Evolutionary conservation across 768 basidiomycete species (phyloP), one percentile per base, ranked within the genome.

Genomic region (Boletus vermiculosoides): DNA sequence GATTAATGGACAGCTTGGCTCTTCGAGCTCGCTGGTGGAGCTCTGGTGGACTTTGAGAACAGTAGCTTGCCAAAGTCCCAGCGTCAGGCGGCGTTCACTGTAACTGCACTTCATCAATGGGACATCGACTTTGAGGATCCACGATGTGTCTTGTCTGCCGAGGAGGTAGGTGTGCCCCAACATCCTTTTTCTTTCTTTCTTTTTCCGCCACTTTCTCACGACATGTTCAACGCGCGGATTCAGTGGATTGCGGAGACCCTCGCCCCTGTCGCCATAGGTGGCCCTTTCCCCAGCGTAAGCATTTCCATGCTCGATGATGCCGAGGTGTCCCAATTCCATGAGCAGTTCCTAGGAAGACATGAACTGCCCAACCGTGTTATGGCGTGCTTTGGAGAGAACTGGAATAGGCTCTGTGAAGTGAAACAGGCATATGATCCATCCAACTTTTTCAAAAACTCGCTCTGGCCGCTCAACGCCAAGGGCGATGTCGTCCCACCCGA

Each of bases 31-130:
- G 88, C 89, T 0, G 94, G 90, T 2, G 92, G 92, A 18, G 90
- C 90, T 1, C 80, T 92, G 40, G 69, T 72, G 0, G 92, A 94
- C 67, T 83, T 82, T 56, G 86, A 90, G 54, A 79, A 87, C 60
- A 85, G 78, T 13, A 91, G 89, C 62, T 72, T 93, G 15, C 91
- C 92, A 4, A 85, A 86, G 67, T 78, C 81, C 12, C 90, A 92
- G 65, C 85, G 94, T 47, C 81, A 92, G 69, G 88, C 90, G 1
- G 70, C 81, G 10, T 96, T 93, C 73, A 94, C 90, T 3, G 84
- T 96, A 52, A 89, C 91, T 3, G 93, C 94, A 18, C 77, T 95
- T 25, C 94, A 95, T 70, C 94, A 96, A 68, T 96, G 94, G 94
- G 88, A 91, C 58, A 87, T 94, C 75, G 82, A 86, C 31, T 74